Evolutionary conservation across 345 rosid genomes (phyloP).

Genomic region (Camelina neglecta): DNA sequence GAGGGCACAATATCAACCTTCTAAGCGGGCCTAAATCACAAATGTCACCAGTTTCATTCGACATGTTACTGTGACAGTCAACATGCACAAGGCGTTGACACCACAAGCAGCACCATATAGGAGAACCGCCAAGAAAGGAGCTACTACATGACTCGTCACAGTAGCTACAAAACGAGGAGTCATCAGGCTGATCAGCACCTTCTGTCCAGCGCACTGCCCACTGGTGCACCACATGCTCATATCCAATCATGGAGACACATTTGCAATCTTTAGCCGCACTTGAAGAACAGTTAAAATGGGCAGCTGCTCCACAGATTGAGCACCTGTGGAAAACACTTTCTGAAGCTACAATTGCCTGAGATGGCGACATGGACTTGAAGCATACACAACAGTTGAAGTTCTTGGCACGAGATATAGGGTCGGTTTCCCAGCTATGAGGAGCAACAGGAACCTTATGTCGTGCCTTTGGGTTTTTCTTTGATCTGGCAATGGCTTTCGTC

Average conservation of each 20-base stretch:
- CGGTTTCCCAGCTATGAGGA: constrained; percentile 74
- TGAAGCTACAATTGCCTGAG: constrained; percentile 63
- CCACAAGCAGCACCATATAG: constrained; percentile 99
- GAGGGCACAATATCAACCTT: constrained; percentile 86
- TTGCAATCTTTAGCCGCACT: constrained; percentile 85
- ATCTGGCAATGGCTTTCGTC: constrained; percentile 92
- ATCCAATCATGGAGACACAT: constrained; percentile 80
- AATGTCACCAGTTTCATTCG: constrained; percentile 75
- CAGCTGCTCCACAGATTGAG: constrained; percentile 78
- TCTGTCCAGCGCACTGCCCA: constrained; percentile 98
- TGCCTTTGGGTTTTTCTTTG: constrained; percentile 90
- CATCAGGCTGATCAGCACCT: constrained; percentile 83
- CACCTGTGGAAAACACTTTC: constrained; percentile 71
- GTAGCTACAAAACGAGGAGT: constrained; percentile 75
- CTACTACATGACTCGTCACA: constrained; percentile 94
- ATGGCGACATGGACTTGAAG: constrained; percentile 71
- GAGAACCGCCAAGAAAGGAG: constrained; percentile 94
- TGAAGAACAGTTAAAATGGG: constrained; percentile 72
- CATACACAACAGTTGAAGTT: constrained; percentile 88
- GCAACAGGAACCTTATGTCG: constrained; percentile 71
- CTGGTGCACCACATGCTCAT: constrained; percentile 81
- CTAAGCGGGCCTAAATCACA: constrained; percentile 90
- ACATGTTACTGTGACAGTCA: constrained; percentile 84
- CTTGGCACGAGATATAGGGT: constrained; percentile 76
- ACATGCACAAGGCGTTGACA: constrained; percentile 96